phyloP scores from a whole-genome alignment of 1,284 basidiomycete species.

The Moesziomyces sp. region DNA sequence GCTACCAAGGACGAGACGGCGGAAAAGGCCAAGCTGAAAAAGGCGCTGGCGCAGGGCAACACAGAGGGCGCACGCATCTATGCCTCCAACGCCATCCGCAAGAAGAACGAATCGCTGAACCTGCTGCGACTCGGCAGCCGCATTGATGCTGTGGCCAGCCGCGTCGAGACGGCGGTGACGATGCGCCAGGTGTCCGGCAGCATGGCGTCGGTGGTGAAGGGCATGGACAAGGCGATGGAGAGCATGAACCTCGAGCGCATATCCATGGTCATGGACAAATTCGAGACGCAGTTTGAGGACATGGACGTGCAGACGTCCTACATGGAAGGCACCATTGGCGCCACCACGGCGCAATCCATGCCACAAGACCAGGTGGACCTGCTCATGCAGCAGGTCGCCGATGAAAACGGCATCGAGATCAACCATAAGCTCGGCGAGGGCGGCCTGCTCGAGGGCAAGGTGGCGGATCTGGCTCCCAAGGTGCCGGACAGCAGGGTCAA shows the following conservation, averaged over 20 bases:
- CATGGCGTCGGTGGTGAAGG: constrained; percentile 95
- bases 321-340: constrained; percentile 96
- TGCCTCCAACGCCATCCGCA: constrained; percentile 96
- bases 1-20: constrained; percentile 64
- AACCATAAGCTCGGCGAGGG: constrained; percentile 86
- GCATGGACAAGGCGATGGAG: constrained; percentile 99
- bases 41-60: constrained; percentile 95
- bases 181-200: constrained; percentile 87
- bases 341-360: constrained; percentile 89
- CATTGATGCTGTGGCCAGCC: constrained; percentile 94
- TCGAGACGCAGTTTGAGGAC: constrained; percentile 94
- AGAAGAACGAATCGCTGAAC: constrained; percentile 95
- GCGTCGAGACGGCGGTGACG: constrained; percentile 99
- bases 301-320: constrained; percentile 97
- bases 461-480: constrained; percentile 59
- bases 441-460: constrained; percentile 74
- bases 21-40: constrained; percentile 67
- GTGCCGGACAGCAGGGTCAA: constrained; percentile 33
- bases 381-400: constrained; percentile 91
- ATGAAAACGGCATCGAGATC: constrained; percentile 95
- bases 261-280: constrained; percentile 98
- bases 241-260: constrained; percentile 98
- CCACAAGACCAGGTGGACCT: constrained; percentile 97
- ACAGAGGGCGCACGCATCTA: constrained; percentile 98
- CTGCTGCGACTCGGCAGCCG: constrained; percentile 69